Percentiles rank a stretch among this genome's conserved stretches.
Evolutionary conservation across 305 asterid species (phyloP).

Genomic region (Coffea humblotiana): DNA sequence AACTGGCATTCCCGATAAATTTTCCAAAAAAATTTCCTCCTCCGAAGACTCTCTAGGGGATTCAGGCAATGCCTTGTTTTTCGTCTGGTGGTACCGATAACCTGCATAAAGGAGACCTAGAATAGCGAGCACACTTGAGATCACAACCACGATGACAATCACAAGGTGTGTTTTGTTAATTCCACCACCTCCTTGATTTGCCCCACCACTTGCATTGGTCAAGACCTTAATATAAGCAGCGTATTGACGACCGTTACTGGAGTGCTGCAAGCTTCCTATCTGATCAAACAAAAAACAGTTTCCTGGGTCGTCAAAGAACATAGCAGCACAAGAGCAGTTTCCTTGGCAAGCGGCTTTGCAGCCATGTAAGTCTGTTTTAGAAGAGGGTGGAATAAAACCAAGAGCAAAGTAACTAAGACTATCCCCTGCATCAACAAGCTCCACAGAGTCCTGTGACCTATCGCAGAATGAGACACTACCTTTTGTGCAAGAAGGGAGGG

Average conservation of each 20-base stretch:
- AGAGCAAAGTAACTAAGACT: constrained; percentile 59
- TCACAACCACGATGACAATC: constrained; percentile 43
- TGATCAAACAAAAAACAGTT: constrained; percentile 67
- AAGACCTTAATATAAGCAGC: constrained; percentile 62
- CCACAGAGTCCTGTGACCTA: constrained; percentile 27
- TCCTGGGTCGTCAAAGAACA: constrained; percentile 71
- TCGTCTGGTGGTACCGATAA: constrained; percentile 35
- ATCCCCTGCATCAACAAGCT: constrained; percentile 69
- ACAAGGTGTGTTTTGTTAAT: constrained; percentile 36
- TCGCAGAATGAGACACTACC: constrained; percentile 42
- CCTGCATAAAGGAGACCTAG: constrained; percentile 45
- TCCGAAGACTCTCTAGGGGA: constrained; percentile 54
- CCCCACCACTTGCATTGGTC: constrained; percentile 23
- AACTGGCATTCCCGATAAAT: constrained; percentile 84
- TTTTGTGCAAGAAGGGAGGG: constrained; percentile 62
- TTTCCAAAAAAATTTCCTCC: constrained; percentile 73
- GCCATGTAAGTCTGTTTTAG: constrained; percentile 54
- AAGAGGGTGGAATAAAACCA: constrained; percentile 51
- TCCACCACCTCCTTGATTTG: constrained; percentile 23
- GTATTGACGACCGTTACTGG: constrained; percentile 35
- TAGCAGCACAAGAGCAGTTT: constrained; percentile 73
- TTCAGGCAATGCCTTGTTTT: constrained; percentile 43
- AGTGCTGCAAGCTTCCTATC: constrained; percentile 71
- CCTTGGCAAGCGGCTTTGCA: constrained; percentile 61
- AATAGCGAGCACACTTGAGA: constrained; percentile 46